Base-by-base conservation (phyloP, 129 eudicot genomes). In the Pseudognaphalium luteoalbum region DNA sequence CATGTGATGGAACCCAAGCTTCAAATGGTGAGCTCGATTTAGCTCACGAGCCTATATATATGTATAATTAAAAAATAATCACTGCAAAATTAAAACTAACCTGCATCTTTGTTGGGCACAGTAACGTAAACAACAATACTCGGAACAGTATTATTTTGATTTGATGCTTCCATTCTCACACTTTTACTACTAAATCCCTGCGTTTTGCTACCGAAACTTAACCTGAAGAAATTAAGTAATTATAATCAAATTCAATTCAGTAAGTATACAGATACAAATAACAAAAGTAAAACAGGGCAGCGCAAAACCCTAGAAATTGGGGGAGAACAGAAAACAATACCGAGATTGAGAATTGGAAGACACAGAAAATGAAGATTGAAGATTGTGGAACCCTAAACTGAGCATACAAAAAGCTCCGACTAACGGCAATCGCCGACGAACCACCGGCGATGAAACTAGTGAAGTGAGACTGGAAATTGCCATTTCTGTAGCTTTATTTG, bases 51-150 rank as follows among this genome's bases (percentile, higher is more conserved):
- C 52, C 52, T 44, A 44, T 44, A 44, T 44, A 7, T 11, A 11
- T 44, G 52, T 44, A 44, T 44, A 44, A 12, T 2, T 44, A 11
- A 2, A 44, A 2, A 44, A 2, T 2, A 25, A 0, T 44, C 17
- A 44, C 4, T 44, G 12, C 63, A 52, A 56, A 56, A n/a, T 25
- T 5, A 21, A 16, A 5, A 17, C 68, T 5, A 34, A 94, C 99
- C 99, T 87, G 97, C 93, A 76, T 94, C 99, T 79, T 89, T 89
- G 75, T 94, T 94, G 3, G 99, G 97, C 52, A 94, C 99, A 70
- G 99, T 94, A 16, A 91, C 96, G 79, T 94, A 94, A 37, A 94
- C 97, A 84, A 94, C 99, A 78, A 94, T 89, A 75, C 97, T 91
- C n/a, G 99, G 99, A 2, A 89, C 99, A 52, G 85, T 87, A 62